Conservation (phyloP, 2,329 filamentous ascomycete species). For the Pseudopithomyces maydicus region DNA sequence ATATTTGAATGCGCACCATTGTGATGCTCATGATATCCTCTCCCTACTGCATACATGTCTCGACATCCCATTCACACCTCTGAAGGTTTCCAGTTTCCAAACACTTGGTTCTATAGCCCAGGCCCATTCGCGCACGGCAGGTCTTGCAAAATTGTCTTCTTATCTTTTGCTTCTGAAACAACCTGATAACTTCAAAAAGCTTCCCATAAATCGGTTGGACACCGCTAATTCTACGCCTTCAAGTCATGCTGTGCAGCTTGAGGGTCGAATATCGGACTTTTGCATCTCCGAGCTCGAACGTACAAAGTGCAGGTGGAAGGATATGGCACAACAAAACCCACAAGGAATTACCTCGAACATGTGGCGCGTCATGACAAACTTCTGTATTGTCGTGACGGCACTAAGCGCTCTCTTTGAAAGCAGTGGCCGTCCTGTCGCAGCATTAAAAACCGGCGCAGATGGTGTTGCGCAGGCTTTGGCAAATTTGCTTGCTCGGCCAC, state of each 20-base stretch:
- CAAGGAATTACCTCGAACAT: slow-evolving; percentile 56
- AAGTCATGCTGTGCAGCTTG: slow-evolving; percentile 28
- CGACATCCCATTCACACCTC: slow-evolving; percentile 52
- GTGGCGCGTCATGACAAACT: slow-evolving; percentile 55
- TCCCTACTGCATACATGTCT: slow-evolving; percentile 73
- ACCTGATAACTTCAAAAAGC: slow-evolving; percentile 12
- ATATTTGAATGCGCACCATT: slow-evolving; percentile 67
- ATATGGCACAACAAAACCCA: slow-evolving; percentile 48
- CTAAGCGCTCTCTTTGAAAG: slow-evolving; percentile 22
- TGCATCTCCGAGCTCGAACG: slow-evolving; percentile 52
- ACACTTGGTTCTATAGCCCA: slow-evolving; percentile 50
- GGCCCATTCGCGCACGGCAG: slow-evolving; percentile 49
- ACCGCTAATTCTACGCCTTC: slow-evolving; percentile 12
- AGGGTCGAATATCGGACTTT: slow-evolving; percentile 50
- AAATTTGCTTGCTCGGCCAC: slow-evolving; percentile 40
- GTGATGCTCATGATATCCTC: slow-evolving; percentile 68
- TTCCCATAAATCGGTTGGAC: slow-evolving; percentile 1
- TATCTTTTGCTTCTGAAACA: slow-evolving; percentile 55
- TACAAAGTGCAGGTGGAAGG: slow-evolving; percentile 51
- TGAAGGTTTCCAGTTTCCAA: slow-evolving; percentile 32
- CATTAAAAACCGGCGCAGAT: slow-evolving; percentile 26
- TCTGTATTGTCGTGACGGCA: slow-evolving; percentile 52
- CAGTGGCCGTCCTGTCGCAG: slow-evolving; percentile 27
- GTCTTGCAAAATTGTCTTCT: slow-evolving; percentile 49
- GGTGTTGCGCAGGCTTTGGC: slow-evolving; percentile 35